These are phyloP conservation scores for Fusarium hainanense DNA, from an alignment of 2,329 filamentous ascomycete species.

Conservation along the genomic window DNA sequence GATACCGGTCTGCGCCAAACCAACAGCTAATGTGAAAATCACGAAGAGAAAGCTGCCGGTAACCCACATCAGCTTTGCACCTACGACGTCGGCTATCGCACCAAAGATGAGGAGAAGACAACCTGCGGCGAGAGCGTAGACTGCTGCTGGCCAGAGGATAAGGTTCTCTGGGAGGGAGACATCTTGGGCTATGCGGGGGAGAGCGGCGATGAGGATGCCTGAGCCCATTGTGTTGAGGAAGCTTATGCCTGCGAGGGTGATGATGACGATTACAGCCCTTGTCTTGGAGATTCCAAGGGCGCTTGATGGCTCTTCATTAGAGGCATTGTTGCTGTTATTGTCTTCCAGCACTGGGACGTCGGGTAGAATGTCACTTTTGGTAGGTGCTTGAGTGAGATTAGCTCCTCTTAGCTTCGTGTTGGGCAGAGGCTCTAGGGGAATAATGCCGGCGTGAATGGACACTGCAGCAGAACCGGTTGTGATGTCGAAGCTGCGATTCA, in stretches of 20 bases:
- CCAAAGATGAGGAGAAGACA: constrained; percentile 51
- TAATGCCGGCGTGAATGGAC: constrained; percentile 7
- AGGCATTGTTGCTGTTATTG: neutral
- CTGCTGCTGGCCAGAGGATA: constrained; percentile 39
- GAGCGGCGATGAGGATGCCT: constrained; percentile 38
- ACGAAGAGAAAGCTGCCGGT: constrained; percentile 49
- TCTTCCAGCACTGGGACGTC: fast-evolving
- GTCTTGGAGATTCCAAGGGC: constrained; percentile 15
- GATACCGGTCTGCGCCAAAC: constrained; percentile 48
- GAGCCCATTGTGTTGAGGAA: constrained; percentile 45
- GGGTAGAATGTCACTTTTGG: neutral
- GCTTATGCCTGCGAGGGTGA: constrained; percentile 35
- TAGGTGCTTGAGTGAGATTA: neutral
- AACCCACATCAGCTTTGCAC: constrained; percentile 50
- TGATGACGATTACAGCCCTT: constrained; percentile 14
- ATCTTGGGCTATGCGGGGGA: constrained; percentile 37
- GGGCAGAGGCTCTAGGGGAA: constrained; percentile 2
- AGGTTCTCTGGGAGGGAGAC: constrained; percentile 34
- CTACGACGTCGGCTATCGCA: constrained; percentile 52
- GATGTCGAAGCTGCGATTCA: constrained; percentile 15
- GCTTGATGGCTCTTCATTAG: fast-evolving
- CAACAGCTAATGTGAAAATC: constrained; percentile 50
- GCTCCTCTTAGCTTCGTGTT: neutral
- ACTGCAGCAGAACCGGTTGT: neutral
- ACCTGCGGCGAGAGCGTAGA: constrained; percentile 34